Evolutionary conservation across 495 filamentous ascomycete species (phyloP).

Genomic region (Tetracladium setigerum): DNA sequence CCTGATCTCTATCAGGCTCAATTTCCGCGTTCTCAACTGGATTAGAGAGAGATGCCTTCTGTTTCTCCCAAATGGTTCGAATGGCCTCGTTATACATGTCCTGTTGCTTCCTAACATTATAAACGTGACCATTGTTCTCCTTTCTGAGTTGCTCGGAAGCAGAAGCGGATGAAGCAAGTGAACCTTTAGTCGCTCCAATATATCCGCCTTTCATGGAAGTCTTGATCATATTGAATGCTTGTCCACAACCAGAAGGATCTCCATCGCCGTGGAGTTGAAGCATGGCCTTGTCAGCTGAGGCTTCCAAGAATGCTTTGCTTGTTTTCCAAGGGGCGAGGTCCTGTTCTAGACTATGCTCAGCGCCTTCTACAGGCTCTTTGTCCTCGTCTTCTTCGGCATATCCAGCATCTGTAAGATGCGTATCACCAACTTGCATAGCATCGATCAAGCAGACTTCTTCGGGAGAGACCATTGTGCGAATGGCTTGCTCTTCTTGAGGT

Average conservation of each 20-base stretch:
- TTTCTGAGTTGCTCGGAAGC: slow-evolving; percentile 61
- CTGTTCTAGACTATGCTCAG: slow-evolving; percentile 69
- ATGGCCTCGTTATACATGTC: slow-evolving; percentile 83
- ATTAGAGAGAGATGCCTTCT: slow-evolving; percentile 66
- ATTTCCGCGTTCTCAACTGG: slow-evolving; percentile 52
- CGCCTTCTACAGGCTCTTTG: slow-evolving; percentile 32
- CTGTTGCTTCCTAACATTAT: slow-evolving; percentile 93
- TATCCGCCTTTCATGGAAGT: slow-evolving; percentile 99
- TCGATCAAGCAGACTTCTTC: slow-evolving; percentile 93
- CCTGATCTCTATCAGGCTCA: slow-evolving; percentile 56
- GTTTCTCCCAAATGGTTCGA: slow-evolving; percentile 79
- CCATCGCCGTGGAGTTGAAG: slow-evolving; percentile 87
- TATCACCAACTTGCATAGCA: slow-evolving; percentile 90
- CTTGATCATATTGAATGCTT: slow-evolving; percentile 91
- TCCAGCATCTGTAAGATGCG: slow-evolving; percentile 77
- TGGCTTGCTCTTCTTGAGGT: slow-evolving; percentile 65
- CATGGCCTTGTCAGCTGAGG: slow-evolving; percentile 94
- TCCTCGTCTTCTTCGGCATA: slow-evolving; percentile 56
- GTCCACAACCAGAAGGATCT: slow-evolving; percentile 89
- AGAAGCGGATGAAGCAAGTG: slow-evolving; percentile 72
- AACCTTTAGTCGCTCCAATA: slow-evolving; percentile 81
- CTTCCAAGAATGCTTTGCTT: slow-evolving; percentile 90
- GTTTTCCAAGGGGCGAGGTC: slow-evolving; percentile 91
- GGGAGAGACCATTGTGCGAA: slow-evolving; percentile 82
- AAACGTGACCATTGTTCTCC: slow-evolving; percentile 88